Conservation (phyloP, 306 rosid species). For the Corylus heterophylla region DNA sequence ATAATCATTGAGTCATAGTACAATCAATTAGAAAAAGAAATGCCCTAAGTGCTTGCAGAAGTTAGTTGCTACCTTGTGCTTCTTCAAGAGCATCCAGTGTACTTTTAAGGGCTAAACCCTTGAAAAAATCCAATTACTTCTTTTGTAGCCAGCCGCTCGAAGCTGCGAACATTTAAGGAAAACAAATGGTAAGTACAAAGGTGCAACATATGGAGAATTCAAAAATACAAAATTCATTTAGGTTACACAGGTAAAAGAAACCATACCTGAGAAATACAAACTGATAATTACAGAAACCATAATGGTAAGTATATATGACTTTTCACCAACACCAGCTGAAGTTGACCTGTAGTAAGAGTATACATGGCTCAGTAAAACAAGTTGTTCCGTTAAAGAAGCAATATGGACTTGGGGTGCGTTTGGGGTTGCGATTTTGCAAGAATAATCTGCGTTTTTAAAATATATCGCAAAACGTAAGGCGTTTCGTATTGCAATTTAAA, state of each 20-base stretch:
- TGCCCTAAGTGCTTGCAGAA: not conserved
- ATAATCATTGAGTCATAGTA: not conserved
- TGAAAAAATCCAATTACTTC: not conserved
- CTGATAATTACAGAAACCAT: constrained; percentile 41
- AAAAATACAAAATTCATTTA: not conserved
- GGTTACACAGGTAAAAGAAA: not conserved
- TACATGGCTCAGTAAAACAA: constrained; percentile 16
- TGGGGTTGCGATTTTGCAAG: no score
- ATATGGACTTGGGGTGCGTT: not conserved
- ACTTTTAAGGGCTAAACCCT: not conserved
- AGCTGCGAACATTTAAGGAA: constrained; percentile 5
- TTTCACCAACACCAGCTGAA: constrained; percentile 47
- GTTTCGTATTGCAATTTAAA: no score
- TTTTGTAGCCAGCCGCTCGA: not conserved
- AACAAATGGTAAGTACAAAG: not conserved
- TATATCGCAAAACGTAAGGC: no score
- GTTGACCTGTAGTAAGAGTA: constrained; percentile 61
- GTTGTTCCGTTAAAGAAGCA: not conserved
- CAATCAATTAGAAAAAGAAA: not conserved
- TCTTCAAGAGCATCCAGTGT: not conserved
- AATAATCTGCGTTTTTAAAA: no score
- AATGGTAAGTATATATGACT: constrained; percentile 38
- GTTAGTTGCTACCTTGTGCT: not conserved
- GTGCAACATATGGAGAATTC: not conserved
- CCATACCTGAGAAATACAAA: constrained; percentile 53